A percentile compares a stretch with the other conserved stretches of the same genome.
These are phyloP conservation scores for Rugosomyces carneus DNA, from an alignment of 1,284 basidiomycete species.

Conservation along the genomic window DNA sequence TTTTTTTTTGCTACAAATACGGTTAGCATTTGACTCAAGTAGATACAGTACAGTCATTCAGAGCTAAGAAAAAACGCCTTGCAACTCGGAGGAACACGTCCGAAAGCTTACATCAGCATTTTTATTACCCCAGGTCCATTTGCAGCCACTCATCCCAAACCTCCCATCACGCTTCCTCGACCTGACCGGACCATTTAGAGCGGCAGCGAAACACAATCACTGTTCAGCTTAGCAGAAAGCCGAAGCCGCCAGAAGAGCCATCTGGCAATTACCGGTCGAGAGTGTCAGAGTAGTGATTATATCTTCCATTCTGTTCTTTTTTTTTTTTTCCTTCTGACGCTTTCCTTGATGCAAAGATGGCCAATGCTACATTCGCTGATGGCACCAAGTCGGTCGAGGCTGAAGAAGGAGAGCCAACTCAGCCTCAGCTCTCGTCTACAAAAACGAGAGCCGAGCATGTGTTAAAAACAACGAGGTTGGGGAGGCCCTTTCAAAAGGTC, in stretches of 20 bases:
- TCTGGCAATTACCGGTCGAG: neutral
- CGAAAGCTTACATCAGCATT: neutral
- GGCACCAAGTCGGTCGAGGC: neutral
- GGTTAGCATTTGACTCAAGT: too few species aligned
- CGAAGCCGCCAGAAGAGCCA: neutral
- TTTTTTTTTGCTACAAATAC: too few species aligned
- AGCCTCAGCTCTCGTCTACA: neutral
- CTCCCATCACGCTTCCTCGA: too few species aligned
- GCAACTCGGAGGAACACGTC: neutral
- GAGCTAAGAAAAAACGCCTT: too few species aligned
- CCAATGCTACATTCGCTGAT: neutral
- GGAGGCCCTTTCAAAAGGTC: constrained; percentile 15
- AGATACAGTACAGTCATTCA: too few species aligned
- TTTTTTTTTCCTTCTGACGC: neutral
- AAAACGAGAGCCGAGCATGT: constrained; percentile 5
- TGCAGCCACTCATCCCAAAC: neutral
- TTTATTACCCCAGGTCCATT: neutral
- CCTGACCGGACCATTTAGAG: too few species aligned
- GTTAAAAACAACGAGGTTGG: constrained; percentile 12
- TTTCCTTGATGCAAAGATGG: neutral
- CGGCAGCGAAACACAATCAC: neutral
- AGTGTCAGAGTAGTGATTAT: neutral
- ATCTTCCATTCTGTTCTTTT: neutral
- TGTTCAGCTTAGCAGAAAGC: neutral
- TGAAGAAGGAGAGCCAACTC: neutral